Evolutionary conservation across 306 rosid genomes (phyloP).

Genomic region (Cicer arietinum): DNA sequence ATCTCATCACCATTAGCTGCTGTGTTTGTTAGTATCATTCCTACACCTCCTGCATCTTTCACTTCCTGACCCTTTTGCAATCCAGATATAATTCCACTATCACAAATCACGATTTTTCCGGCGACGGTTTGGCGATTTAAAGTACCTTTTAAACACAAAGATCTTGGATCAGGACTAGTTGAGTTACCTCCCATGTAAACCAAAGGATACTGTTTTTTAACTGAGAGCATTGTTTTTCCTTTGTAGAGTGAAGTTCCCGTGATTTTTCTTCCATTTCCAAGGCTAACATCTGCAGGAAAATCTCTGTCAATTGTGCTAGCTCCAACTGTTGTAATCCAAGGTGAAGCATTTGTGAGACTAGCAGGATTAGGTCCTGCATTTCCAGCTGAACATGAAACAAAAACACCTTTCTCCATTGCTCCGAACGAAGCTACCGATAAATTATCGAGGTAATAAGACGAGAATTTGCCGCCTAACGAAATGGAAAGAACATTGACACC

Average conservation of each 20-base stretch:
- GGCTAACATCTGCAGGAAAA: slow-evolving; percentile 77
- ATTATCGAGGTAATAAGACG: slow-evolving; percentile 73
- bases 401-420: slow-evolving; percentile 89
- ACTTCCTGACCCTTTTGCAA: slow-evolving; percentile 92
- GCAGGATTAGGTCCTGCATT: slow-evolving; percentile 88
- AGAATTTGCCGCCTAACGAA: slow-evolving; percentile 87
- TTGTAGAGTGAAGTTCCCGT: slow-evolving; percentile 72
- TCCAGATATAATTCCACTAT: slow-evolving; percentile 84
- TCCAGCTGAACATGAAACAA: slow-evolving; percentile 89
- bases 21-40: slow-evolving; percentile 87
- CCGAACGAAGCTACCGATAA: slow-evolving; percentile 83
- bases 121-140: slow-evolving; percentile 54
- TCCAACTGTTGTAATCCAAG: slow-evolving; percentile 91
- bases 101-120: slow-evolving; percentile 93
- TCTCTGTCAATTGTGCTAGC: slow-evolving; percentile 96
- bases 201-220: slow-evolving; percentile 57
- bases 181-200: slow-evolving; percentile 50
- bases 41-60: slow-evolving; percentile 86
- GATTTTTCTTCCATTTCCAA: slow-evolving; percentile 60
- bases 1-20: slow-evolving; percentile 85
- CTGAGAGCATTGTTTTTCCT: slow-evolving; percentile 39
- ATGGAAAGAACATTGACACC: slow-evolving; percentile 80
- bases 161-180: slow-evolving; percentile 43
- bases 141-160: slow-evolving; percentile 57
- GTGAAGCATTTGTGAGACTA: slow-evolving; percentile 78